phyloP scores from a whole-genome alignment of 768 basidiomycete species.

The Tylopilus sp. region DNA sequence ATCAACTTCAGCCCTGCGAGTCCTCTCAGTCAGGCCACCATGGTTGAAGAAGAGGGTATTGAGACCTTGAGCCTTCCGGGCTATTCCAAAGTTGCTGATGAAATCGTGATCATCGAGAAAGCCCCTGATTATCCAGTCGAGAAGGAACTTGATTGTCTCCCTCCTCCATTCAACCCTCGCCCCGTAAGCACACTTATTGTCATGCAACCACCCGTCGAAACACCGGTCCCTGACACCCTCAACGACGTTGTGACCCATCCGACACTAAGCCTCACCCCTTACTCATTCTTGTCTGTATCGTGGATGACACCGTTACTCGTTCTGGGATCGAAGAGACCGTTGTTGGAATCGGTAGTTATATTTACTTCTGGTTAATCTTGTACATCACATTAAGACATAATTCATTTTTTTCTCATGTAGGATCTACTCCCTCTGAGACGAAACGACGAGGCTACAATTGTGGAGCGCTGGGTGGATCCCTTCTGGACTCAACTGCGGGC shows the following conservation, averaged over 20 bases:
- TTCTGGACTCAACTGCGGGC: slow-evolving; percentile 23
- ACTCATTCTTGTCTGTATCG: slow-evolving; percentile 21
- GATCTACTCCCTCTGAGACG: slow-evolving; percentile 26
- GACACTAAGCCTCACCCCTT: slow-evolving; percentile 11
- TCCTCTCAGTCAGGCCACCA: slow-evolving; percentile 16
- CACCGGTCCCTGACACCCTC: slow-evolving; percentile 8
- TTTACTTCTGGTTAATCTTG: slow-evolving; percentile 21
- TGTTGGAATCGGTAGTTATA: slow-evolving; percentile 32
- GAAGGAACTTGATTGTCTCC: background rate
- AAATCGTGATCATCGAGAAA: background rate
- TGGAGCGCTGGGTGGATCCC: slow-evolving; percentile 23
- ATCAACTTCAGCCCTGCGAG: slow-evolving; percentile 5
- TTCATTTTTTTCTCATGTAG: slow-evolving; percentile 11
- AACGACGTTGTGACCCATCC: slow-evolving; percentile 22
- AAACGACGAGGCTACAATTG: slow-evolving; percentile 22
- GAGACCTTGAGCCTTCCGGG: slow-evolving; percentile 2
- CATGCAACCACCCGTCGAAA: slow-evolving; percentile 23
- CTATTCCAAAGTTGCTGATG: slow-evolving; percentile 3
- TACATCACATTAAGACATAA: slow-evolving; percentile 20
- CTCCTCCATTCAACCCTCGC: background rate
- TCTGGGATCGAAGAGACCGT: slow-evolving; percentile 27
- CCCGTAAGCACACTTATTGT: slow-evolving; percentile 20
- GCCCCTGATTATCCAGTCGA: background rate
- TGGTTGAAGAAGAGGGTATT: slow-evolving; percentile 18
- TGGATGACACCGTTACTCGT: slow-evolving; percentile 27